Base-by-base conservation (phyloP, 2,329 filamentous ascomycete species). In the Tolypocladium tundrense region DNA sequence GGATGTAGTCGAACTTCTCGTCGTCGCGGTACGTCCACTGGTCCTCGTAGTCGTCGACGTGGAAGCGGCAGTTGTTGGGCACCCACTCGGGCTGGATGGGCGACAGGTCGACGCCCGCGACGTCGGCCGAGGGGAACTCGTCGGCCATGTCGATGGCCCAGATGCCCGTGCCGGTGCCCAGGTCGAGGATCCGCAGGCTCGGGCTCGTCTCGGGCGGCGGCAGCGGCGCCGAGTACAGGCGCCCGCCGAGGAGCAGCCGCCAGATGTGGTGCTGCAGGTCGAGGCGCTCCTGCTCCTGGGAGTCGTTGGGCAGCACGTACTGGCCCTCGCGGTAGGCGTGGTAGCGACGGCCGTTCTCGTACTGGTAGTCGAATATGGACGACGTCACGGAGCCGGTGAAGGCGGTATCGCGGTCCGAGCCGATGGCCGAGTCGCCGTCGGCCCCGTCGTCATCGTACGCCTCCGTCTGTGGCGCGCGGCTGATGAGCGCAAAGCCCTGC, bases 41-140 rank as follows among this genome's bases (percentile, higher is more conserved):
- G n/a, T 79, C 75, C 65, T 85, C 82, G 41, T 82, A 80, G 65
- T 88, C 85, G 65, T 88, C 85, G 41, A 88, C 79, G 58, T 85
- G 76, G 63, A 88, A 88, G 58, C 79, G 77, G 59, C 85, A 81
- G 63, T 88, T 88, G 35, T 76, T 73, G 1, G 84, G 83, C 4
- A 86, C 78, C 71, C 78, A 79, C 35, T 74, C 73, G 2, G 81
- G 81, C 64, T 85, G 82, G 45, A 84, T 83, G 1, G 82, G 81
- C 14, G 79, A 82, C 2, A 86, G 73, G 64, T 85, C 82, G 7
- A 81, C 75, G 13, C 82, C 82, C 24, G 74, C 65, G 11, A 76
- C 69, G 7, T 63, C 60, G 1, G 72, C 66, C 4, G 61, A 60
- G 4, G 73, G 70, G 60, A 70, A 75, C 60, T 74, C 66, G 60